phyloP scores from a whole-genome alignment of 2,329 filamentous ascomycete species.

The Amesomyces nigricolor region DNA sequence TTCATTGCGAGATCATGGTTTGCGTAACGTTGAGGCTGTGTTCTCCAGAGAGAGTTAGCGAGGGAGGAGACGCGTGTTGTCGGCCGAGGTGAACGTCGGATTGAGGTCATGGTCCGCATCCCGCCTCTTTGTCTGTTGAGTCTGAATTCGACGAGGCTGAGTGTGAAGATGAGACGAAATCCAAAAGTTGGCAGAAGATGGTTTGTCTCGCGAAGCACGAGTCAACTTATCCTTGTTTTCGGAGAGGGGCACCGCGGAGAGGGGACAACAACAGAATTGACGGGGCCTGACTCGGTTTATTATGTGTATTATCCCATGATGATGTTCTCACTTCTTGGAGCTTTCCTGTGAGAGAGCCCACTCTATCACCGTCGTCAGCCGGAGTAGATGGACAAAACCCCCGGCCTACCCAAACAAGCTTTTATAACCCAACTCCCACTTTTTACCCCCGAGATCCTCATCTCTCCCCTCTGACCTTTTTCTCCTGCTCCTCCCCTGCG shows the following conservation, averaged over 20 bases:
- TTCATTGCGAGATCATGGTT: constrained; percentile 9
- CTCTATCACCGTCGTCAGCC: too few relatives aligned
- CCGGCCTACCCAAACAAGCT: neutral
- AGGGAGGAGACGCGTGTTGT: neutral
- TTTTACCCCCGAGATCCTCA: neutral
- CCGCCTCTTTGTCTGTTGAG: neutral
- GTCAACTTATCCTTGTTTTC: neutral
- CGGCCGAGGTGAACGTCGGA: neutral
- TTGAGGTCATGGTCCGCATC: constrained; percentile 9
- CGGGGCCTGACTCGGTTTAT: neutral
- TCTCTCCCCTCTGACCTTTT: neutral
- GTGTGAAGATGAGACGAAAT: neutral
- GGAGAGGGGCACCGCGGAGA: neutral
- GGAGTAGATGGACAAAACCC: neutral
- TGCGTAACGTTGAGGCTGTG: neutral
- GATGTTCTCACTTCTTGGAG: neutral
- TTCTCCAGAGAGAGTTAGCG: too few relatives aligned
- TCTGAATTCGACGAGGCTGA: too few relatives aligned
- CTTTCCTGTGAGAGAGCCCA: too few relatives aligned
- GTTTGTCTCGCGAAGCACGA: neutral
- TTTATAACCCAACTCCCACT: neutral
- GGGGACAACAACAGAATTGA: neutral
- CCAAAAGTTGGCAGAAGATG: neutral
- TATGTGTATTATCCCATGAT: neutral
- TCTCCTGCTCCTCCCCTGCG: neutral